These are phyloP conservation scores for Boletus pseudo-olivaceus DNA, from an alignment of 768 basidiomycete genomes.

Conservation along the genomic window DNA sequence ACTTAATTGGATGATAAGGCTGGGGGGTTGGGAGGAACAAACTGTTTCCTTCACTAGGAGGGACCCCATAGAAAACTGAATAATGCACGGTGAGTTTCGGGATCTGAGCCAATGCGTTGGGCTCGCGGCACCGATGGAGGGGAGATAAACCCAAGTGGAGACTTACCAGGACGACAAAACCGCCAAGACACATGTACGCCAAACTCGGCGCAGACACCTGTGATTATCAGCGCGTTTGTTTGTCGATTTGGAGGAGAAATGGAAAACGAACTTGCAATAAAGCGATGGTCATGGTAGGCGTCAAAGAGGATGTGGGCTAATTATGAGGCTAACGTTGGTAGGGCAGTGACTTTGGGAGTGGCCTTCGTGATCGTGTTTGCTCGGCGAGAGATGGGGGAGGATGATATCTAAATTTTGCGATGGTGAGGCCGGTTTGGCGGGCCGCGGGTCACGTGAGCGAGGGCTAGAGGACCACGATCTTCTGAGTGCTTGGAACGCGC, in stretches of 20 bases:
- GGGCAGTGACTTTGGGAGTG: not conserved
- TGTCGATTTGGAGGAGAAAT: not conserved
- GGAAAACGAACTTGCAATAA: constrained; percentile 27
- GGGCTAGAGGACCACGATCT: too few species aligned
- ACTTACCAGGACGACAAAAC: constrained; percentile 47
- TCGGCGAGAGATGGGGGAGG: too few species aligned
- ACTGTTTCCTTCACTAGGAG: constrained; percentile 82
- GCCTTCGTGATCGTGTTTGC: too few species aligned
- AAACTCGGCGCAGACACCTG: constrained; percentile 53
- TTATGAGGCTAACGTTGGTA: not conserved
- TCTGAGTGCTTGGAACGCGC: too few species aligned
- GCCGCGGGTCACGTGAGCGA: too few species aligned
- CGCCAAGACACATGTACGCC: constrained; percentile 63
- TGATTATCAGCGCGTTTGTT: constrained; percentile 22
- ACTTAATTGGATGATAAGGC: not conserved
- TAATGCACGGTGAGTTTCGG: not conserved
- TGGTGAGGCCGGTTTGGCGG: too few species aligned
- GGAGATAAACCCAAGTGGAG: not conserved
- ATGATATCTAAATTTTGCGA: too few species aligned
- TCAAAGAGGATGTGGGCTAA: too few species aligned
- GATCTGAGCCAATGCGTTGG: too few species aligned
- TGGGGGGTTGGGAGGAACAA: not conserved
- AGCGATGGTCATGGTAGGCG: constrained; percentile 15
- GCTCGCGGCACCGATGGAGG: not conserved
- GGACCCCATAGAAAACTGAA: constrained; percentile 80